These are phyloP conservation scores for Lasiosphaeris hirsuta DNA, from an alignment of 495 filamentous ascomycete genomes.

Conservation along the genomic window DNA sequence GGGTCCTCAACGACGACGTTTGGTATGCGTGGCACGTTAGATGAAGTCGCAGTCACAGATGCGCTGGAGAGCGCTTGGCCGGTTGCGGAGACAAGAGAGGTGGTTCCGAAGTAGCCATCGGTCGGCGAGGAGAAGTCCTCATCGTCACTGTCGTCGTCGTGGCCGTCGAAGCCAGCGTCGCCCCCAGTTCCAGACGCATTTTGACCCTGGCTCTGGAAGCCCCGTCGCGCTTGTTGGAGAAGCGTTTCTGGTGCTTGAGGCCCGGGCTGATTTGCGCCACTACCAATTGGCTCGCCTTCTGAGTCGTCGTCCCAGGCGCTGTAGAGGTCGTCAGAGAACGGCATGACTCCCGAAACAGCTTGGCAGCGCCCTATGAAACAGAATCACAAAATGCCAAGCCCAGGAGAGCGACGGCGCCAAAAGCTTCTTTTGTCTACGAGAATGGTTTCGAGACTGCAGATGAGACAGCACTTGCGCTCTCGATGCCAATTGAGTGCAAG, in stretches of 20 bases:
- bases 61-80: too few relatives aligned
- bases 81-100: slow-evolving; percentile 3
- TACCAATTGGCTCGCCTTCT: slow-evolving; percentile 23
- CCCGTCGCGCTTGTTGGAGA: neutral
- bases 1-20: slow-evolving; percentile 43
- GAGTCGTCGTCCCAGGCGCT: slow-evolving; percentile 31
- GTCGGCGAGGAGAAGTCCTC: slow-evolving; percentile 38
- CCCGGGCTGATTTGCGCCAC: slow-evolving; percentile 13
- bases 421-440: slow-evolving; percentile 21
- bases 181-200: neutral
- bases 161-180: neutral
- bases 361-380: slow-evolving; percentile 12
- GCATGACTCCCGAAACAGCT: slow-evolving; percentile 24
- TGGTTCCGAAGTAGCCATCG: slow-evolving; percentile 39
- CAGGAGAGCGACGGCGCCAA: neutral
- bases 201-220: neutral
- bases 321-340: slow-evolving; percentile 47
- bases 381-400: slow-evolving; percentile 5
- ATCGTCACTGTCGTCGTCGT: slow-evolving; percentile 20
- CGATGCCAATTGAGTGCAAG: neutral
- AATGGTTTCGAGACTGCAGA: neutral
- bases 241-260: neutral
- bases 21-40: slow-evolving; percentile 38
- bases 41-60: slow-evolving; percentile 17
- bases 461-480: too few relatives aligned